Percentiles rank a stretch among this genome's conserved stretches.
These are phyloP conservation scores for Trichosporon faecale DNA, from an alignment of 1,284 basidiomycete species.

Conservation along the genomic window DNA sequence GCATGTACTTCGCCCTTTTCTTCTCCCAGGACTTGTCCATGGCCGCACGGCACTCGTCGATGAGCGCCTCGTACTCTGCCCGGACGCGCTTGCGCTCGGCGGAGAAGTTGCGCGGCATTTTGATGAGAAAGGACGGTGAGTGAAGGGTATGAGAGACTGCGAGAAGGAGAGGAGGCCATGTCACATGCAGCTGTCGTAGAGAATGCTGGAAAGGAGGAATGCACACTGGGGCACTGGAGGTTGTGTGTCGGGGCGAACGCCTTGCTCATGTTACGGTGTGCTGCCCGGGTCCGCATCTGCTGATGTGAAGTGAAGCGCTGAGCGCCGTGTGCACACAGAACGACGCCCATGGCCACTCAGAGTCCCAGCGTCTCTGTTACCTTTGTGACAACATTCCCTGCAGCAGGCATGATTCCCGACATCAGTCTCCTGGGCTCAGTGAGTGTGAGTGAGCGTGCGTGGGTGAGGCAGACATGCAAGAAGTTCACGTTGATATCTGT, in stretches of 20 bases:
- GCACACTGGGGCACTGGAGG: not conserved
- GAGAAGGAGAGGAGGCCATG: not conserved
- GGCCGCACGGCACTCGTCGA: not conserved
- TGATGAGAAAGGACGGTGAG: not conserved
- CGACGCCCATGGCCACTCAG: no score
- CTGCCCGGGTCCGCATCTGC: no score
- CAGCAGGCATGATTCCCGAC: no score
- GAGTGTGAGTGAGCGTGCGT: no score
- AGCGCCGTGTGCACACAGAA: no score
- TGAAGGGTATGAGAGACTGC: not conserved
- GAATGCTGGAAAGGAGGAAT: not conserved
- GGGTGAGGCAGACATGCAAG: no score
- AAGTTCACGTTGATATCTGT: no score
- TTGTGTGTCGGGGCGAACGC: not conserved
- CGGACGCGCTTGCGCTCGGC: not conserved
- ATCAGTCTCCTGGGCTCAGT: no score
- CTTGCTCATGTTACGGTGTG: no score
- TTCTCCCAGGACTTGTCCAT: not conserved
- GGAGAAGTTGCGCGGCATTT: not conserved
- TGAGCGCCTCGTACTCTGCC: not conserved
- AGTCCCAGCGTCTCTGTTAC: no score
- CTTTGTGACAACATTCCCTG: no score
- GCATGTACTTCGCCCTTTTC: not conserved
- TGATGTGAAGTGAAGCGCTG: no score
- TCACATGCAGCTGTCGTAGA: not conserved